Evolutionary conservation across 768 basidiomycete species (phyloP), one percentile per base, ranked within the genome.

Genomic region (Calocybe gangraenosa): DNA sequence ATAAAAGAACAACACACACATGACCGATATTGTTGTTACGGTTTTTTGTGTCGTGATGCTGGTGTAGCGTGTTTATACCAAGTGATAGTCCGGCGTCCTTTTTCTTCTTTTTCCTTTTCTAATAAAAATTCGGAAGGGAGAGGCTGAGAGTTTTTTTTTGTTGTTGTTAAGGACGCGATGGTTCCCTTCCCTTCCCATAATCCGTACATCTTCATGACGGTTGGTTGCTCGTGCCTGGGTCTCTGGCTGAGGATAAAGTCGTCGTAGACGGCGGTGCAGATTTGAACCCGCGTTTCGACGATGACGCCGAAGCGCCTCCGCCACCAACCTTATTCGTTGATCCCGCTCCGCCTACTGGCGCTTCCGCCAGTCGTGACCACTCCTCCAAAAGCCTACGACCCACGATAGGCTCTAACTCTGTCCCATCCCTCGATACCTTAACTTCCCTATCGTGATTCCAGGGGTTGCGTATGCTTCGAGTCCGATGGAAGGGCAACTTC

Each of bases 371-470:
- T 37, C 50, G 60, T 33, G 67, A 61, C 89, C 89, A 92, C 52
- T 87, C 84, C 4, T 81, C 79, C 45, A 93, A 43, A 31, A 93
- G 62, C 50, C 64, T 69, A 53, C 79, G 73, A 19, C 88, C 89
- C 11, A 89, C 76, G 1, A 57, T 57, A 2, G 93, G 92, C 60
- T 97, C 94, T 15, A 98, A 61, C 60, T 97, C 94, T 1, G 93
- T 96, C 14, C 94, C 94, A 59, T 94, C 91, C 38, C 89, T 71
- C 10, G 88, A 92, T 7, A 89, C 80, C 68, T 89, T 87, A 36
- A 89, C 74, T 57, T 88, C 83, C 40, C 79, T 69, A 47, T 87
- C 88, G 52, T 90, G 80, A 55, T 97, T 97, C 92, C 93, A 97
- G 2, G 86, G 84, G 59, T 97, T 98, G 33, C 89, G 81, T 41